These are phyloP conservation scores for Thuidium tamariscinum DNA, from an alignment of 225 moss, liverwort and hornwort species.

Conservation along the genomic window DNA sequence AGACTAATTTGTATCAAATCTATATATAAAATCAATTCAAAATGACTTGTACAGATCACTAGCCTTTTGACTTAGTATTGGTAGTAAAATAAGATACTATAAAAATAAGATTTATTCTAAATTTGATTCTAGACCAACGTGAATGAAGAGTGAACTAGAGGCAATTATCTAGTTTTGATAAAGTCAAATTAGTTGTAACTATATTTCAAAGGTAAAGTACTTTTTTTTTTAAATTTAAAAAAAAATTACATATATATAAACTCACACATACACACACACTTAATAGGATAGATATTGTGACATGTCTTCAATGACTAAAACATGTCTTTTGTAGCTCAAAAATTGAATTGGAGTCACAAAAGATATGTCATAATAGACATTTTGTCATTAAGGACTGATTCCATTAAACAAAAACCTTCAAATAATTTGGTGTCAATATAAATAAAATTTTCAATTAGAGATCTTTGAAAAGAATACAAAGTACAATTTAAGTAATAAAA, in stretches of 20 bases:
- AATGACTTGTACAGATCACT: too few species aligned
- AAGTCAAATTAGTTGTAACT: not conserved
- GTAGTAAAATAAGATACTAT: too few species aligned
- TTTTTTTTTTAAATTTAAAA: not conserved
- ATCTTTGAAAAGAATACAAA: too few species aligned
- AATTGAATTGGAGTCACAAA: not conserved
- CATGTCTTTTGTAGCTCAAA: not conserved
- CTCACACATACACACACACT: too few species aligned
- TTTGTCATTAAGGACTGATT: not conserved
- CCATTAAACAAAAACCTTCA: not conserved
- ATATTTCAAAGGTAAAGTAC: accelerated
- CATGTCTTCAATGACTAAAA: not conserved
- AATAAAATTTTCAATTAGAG: accelerated
- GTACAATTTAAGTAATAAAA: too few species aligned
- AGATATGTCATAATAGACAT: not conserved
- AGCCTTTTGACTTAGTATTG: too few species aligned
- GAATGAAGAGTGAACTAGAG: not conserved
- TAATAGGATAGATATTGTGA: too few species aligned
- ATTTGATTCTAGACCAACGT: accelerated
- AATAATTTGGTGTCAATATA: not conserved
- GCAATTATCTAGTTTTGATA: not conserved
- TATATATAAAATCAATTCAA: too few species aligned
- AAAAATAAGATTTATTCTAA: too few species aligned
- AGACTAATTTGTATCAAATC: too few species aligned
- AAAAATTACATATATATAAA: too few species aligned